Evolutionary conservation across 192 early-diverging fungal genomes (phyloP).

Genomic region (Podila epigama): DNA sequence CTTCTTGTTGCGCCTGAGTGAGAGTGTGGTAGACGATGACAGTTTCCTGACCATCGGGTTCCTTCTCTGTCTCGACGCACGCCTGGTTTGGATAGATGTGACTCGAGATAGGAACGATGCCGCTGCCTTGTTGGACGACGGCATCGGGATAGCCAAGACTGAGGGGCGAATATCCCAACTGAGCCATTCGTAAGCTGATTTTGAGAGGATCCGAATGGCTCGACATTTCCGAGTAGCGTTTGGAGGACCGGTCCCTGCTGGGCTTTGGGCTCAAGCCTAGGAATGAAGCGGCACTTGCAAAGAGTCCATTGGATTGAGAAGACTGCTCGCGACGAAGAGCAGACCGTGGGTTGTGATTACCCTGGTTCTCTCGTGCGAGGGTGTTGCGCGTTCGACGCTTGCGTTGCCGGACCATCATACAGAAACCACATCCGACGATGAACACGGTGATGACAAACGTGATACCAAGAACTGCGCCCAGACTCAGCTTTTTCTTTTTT

Average conservation of each 20-base stretch:
- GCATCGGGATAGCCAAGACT: slow-evolving; percentile 43
- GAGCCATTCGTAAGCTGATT: slow-evolving; percentile 34
- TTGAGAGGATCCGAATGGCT: slow-evolving; percentile 31
- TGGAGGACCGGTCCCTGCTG: neutral
- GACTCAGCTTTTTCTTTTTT: slow-evolving; percentile 3
- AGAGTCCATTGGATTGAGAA: slow-evolving; percentile 6
- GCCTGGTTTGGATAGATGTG: slow-evolving; percentile 49
- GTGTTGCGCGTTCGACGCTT: slow-evolving; percentile 39
- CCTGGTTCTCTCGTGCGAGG: slow-evolving; percentile 35
- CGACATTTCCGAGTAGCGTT: slow-evolving; percentile 41
- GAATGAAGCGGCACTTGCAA: neutral
- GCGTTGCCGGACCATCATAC: slow-evolving; percentile 23
- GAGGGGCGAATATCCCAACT: slow-evolving; percentile 38
- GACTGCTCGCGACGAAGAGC: slow-evolving; percentile 21
- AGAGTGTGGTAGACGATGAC: slow-evolving; percentile 36
- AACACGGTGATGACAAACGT: slow-evolving; percentile 24
- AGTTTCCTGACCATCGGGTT: slow-evolving; percentile 37
- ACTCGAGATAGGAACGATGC: slow-evolving; percentile 30
- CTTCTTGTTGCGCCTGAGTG: slow-evolving; percentile 44
- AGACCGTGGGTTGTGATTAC: slow-evolving; percentile 21
- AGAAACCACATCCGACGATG: slow-evolving; percentile 29
- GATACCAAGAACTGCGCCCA: slow-evolving; percentile 37
- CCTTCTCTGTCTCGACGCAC: slow-evolving; percentile 42
- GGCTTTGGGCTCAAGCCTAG: neutral
- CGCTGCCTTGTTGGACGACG: slow-evolving; percentile 38